Conservation (phyloP, 139 green algal species). For the Yamagishiella unicocca region DNA sequence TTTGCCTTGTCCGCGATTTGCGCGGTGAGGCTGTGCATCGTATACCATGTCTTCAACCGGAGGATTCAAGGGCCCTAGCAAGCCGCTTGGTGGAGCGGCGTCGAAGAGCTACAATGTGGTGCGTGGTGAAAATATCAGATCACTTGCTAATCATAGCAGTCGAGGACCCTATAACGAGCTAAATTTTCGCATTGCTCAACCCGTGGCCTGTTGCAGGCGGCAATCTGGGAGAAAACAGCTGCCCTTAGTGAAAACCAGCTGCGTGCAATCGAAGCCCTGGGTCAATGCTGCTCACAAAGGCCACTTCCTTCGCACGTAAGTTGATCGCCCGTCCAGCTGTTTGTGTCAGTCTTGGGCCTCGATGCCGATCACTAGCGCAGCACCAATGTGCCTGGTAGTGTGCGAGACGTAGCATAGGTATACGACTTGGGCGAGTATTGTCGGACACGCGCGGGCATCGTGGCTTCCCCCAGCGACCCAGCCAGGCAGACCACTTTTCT, state of each 20-base stretch:
- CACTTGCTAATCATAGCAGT: slow-evolving; percentile 1
- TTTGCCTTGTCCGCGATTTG: background rate
- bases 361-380: too few relatives aligned
- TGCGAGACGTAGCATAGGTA: too few relatives aligned
- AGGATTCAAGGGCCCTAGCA: background rate
- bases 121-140: background rate
- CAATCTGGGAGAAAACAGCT: slow-evolving; percentile 35
- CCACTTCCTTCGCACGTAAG: slow-evolving; percentile 77
- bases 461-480: too few relatives aligned
- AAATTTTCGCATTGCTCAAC: background rate
- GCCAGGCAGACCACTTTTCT: too few relatives aligned
- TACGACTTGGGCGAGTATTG: too few relatives aligned
- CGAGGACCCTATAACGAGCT: background rate
- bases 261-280: slow-evolving; percentile 66
- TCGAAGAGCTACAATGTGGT: slow-evolving; percentile 72
- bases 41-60: background rate
- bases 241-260: slow-evolving; percentile 75
- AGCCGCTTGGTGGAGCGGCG: slow-evolving; percentile 41
- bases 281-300: slow-evolving; percentile 62
- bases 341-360: background rate
- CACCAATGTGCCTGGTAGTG: too few relatives aligned
- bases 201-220: slow-evolving; percentile 14
- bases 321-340: slow-evolving; percentile 13
- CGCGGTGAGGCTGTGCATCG: background rate
- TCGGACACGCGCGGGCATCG: too few relatives aligned